Evolutionary conservation across 78 protist genomes (phyloP).

Genomic region (Mantamonas sphyraenae): DNA sequence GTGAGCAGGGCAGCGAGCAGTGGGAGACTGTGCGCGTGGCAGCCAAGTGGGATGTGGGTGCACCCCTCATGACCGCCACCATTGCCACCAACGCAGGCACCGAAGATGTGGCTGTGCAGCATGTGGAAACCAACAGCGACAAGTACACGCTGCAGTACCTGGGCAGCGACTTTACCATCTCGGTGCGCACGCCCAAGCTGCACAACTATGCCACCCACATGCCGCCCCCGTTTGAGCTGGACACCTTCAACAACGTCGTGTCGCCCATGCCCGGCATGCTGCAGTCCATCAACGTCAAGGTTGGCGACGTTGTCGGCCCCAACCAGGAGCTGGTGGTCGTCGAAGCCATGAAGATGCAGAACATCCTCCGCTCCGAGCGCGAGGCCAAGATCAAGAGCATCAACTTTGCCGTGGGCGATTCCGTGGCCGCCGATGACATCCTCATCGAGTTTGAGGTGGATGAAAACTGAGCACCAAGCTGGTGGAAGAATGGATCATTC

Average conservation of each 20-base stretch:
- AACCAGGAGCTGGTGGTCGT: conserved; percentile 76
- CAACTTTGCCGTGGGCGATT: neutral
- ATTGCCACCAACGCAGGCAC: too few species aligned
- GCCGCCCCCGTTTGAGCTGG: conserved; percentile 42
- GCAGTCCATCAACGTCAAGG: conserved; percentile 48
- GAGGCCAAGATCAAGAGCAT: conserved; percentile 64
- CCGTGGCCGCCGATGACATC: conserved; percentile 20
- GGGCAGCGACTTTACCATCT: conserved; percentile 9
- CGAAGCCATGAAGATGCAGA: conserved; percentile 99
- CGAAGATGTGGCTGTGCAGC: conserved; percentile 3
- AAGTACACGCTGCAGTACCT: conserved; percentile 3
- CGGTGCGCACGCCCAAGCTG: neutral
- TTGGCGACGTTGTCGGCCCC: conserved; percentile 36
- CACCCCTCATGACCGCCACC: neutral
- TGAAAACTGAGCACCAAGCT: too few species aligned
- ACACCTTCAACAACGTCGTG: conserved; percentile 38
- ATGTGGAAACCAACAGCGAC: neutral
- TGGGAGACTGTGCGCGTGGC: too few species aligned
- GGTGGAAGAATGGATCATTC: too few species aligned
- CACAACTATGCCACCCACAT: neutral
- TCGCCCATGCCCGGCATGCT: conserved; percentile 78
- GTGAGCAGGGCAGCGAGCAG: too few species aligned
- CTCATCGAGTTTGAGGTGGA: conserved; percentile 51
- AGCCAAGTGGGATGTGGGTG: too few species aligned
- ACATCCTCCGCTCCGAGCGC: conserved; percentile 65